Evolutionary conservation across 139 green algal species (phyloP).

Genomic region (Chlorella sorokiniana): DNA sequence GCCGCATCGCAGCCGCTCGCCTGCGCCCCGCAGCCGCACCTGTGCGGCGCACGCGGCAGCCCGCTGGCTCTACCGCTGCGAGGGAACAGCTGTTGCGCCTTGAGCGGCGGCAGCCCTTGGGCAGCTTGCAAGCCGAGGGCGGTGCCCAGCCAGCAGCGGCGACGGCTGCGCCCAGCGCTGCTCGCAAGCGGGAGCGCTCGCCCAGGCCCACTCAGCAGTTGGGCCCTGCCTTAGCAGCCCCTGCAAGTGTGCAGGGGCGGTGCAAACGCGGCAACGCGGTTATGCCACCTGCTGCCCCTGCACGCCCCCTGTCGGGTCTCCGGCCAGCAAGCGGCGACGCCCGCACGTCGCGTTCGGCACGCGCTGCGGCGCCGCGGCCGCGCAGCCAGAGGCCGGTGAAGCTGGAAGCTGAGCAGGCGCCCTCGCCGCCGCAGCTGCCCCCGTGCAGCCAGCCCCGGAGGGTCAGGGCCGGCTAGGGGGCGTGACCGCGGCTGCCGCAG

Average conservation of each 20-base stretch:
- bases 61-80: neutral
- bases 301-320: neutral
- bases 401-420: neutral
- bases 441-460: neutral
- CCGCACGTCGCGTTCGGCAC: constrained; percentile 22
- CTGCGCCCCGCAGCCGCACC: constrained; percentile 1
- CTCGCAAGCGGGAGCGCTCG: constrained; percentile 9
- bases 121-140: constrained; percentile 3
- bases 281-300: too few relatives aligned
- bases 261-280: neutral
- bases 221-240: neutral
- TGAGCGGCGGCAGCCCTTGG: neutral
- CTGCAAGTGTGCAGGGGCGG: neutral
- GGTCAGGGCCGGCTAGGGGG: neutral
- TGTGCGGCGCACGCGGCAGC: neutral
- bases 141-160: too few relatives aligned
- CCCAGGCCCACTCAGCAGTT: neutral
- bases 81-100: too few relatives aligned
- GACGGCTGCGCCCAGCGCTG: neutral
- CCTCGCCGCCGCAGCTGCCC: constrained; percentile 3
- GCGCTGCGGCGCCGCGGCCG: constrained; percentile 4
- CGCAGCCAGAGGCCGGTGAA: neutral
- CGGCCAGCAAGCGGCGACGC: constrained; percentile 7
- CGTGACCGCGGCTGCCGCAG: neutral
- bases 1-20: neutral